Evolutionary conservation across 2,329 filamentous ascomycete species (phyloP), one percentile per base, ranked within the genome.

Genomic region (Penicillium freii): DNA sequence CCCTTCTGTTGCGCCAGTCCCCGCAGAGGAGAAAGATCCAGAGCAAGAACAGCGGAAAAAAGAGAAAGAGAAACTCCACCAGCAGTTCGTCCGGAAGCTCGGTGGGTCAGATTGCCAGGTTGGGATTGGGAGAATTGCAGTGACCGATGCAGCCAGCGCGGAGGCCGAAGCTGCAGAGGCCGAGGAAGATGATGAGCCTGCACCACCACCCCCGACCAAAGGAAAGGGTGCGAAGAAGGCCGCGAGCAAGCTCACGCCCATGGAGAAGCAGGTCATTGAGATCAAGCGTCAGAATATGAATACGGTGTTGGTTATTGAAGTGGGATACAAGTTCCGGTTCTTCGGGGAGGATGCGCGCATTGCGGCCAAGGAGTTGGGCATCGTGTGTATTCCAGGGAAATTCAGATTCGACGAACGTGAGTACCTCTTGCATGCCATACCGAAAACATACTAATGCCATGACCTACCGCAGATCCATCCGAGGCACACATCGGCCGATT

Each of bases 271-370:
- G 69, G 89, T 96, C 57, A 82, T 99, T 6, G 92, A 96, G 19
- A 96, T 99, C 74, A 99, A 99, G 77, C 83, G 87, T 59, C 90
- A 93, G 66, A 87, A 97, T 71, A 83, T 91, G 78, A 94, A 97
- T 71, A 94, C 93, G 0, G 69, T 99, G 21, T 81, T 99, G 33
- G 89, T 97, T 13, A 87, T 97, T 51, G 93, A 99, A 73, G 94
- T 97, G 9, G 94, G 94, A 50, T 99, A 99, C 78, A 99, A 99
- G 73, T 99, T 96, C 76, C 87, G 90, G 34, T 96, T 99, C 78
- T 96, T 96, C 70, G 94, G 94, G 11, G 93, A 97, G 69, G 94
- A 99, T 78, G 94, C 94, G 9, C 85, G 92, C 52, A 84, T 86
- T 53, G 94, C 93, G 5, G 90, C 92, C 13, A 96, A 93, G 73